Percentiles rank a stretch among this genome's conserved stretches.
These are phyloP conservation scores for Candida anglica DNA, from an alignment of 805 yeast species.

Conservation along the genomic window DNA sequence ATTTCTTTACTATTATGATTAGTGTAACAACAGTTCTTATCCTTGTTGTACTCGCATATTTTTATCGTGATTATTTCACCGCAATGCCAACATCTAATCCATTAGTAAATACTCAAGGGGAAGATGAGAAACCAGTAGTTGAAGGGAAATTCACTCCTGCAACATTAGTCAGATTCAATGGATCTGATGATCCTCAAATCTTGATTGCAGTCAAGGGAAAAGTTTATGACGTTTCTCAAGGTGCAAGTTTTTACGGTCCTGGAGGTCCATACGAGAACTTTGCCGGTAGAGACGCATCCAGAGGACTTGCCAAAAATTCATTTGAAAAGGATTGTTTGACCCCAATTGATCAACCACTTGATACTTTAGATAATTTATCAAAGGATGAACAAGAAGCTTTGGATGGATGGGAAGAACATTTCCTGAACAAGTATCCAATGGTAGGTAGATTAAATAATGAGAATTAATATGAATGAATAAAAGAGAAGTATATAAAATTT, in stretches of 20 bases:
- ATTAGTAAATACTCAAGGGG: conserved; percentile 17
- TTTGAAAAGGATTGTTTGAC: conserved; percentile 68
- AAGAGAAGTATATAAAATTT: no score
- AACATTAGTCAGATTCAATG: conserved; percentile 72
- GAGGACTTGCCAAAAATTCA: conserved; percentile 87
- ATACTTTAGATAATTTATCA: conserved; percentile 58
- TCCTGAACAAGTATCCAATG: conserved; percentile 73
- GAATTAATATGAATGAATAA: background rate
- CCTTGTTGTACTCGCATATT: conserved; percentile 24
- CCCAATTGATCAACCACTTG: conserved; percentile 74
- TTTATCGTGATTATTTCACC: conserved; percentile 24
- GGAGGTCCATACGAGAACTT: conserved; percentile 92
- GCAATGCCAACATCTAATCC: conserved; percentile 25
- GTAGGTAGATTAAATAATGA: conserved; percentile 59
- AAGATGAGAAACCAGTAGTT: conserved; percentile 29
- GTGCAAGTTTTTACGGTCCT: conserved; percentile 89
- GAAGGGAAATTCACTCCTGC: conserved; percentile 66
- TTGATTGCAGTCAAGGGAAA: conserved; percentile 81
- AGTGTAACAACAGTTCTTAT: conserved; percentile 24
- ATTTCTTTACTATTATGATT: no score
- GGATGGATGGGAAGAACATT: conserved; percentile 82
- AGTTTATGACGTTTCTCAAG: conserved; percentile 78
- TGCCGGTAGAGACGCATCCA: conserved; percentile 93
- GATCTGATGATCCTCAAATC: conserved; percentile 74
- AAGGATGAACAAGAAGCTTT: conserved; percentile 61